phyloP scores from a whole-genome alignment of 169 alveolate genomes.

The Plasmodium knowlesi region DNA sequence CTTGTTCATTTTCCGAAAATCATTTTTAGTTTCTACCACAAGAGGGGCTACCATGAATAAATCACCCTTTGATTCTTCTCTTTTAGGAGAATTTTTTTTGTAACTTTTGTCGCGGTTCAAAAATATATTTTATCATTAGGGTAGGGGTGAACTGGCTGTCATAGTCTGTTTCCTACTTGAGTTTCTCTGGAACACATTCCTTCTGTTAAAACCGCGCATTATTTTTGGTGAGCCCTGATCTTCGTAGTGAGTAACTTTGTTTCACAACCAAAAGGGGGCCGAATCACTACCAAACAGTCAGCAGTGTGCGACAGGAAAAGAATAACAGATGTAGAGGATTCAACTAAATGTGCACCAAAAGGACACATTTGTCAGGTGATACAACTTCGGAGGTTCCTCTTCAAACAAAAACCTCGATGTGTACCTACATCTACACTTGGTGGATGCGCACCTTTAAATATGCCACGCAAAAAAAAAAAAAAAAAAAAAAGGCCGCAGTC shows the following conservation, averaged over 20 bases:
- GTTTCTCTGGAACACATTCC: background rate
- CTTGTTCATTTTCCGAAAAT: background rate
- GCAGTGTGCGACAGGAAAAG: background rate
- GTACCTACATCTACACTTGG: background rate
- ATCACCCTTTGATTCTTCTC: background rate
- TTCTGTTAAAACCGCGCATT: background rate
- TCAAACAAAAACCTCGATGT: background rate
- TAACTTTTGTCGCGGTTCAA: background rate
- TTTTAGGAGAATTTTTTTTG: background rate
- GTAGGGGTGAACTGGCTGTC: background rate
- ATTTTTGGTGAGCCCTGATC: background rate
- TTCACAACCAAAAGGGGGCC: background rate
- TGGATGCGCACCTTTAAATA: background rate
- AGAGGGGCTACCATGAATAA: background rate
- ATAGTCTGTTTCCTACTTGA: background rate
- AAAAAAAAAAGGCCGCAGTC: background rate
- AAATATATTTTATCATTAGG: slow-evolving; percentile 12
- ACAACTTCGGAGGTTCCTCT: background rate
- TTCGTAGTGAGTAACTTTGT: background rate
- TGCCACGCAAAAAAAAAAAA: background rate
- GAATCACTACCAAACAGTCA: background rate
- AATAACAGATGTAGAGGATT: background rate
- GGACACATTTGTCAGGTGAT: background rate
- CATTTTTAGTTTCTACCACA: background rate
- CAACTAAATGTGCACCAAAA: background rate